These are phyloP conservation scores for Cymodocea nodosa DNA, from an alignment of 116 monocot genomes.

Conservation along the genomic window DNA sequence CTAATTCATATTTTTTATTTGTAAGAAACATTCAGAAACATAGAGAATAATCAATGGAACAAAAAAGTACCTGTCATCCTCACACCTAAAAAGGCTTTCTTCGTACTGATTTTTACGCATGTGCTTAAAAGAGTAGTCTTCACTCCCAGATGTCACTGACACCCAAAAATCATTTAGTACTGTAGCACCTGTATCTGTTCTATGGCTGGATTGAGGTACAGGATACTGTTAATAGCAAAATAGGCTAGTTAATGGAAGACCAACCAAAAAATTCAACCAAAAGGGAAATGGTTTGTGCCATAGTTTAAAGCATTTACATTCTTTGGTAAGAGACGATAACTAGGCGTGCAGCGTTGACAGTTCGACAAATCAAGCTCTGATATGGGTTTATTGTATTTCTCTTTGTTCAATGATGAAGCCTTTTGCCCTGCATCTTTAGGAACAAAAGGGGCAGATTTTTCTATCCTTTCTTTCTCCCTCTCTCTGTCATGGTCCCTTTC, in stretches of 20 bases:
- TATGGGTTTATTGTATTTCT: slow-evolving; percentile 75
- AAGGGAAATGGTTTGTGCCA: neutral
- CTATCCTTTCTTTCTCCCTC: slow-evolving; percentile 47
- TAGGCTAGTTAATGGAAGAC: neutral
- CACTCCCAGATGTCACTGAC: slow-evolving; percentile 90
- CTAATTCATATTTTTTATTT: no score
- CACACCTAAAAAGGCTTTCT: slow-evolving; percentile 94
- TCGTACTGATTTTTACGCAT: slow-evolving; percentile 97
- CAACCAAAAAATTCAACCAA: neutral
- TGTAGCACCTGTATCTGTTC: slow-evolving; percentile 51
- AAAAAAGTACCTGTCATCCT: slow-evolving; percentile 68
- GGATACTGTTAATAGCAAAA: slow-evolving; percentile 38
- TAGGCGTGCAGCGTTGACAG: slow-evolving; percentile 73
- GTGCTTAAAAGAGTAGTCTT: slow-evolving; percentile 96
- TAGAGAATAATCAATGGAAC: neutral
- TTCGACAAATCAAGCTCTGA: slow-evolving; percentile 85
- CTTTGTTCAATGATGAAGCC: slow-evolving; percentile 41
- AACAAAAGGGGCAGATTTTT: slow-evolving; percentile 28
- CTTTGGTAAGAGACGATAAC: slow-evolving; percentile 71
- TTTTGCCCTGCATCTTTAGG: slow-evolving; percentile 47
- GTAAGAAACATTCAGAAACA: neutral
- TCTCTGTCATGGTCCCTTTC: slow-evolving; percentile 48
- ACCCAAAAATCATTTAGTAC: slow-evolving; percentile 97
- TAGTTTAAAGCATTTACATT: slow-evolving; percentile 32
- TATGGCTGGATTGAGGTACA: slow-evolving; percentile 53